Evolutionary conservation across 805 yeast species (phyloP), one percentile per base, ranked within the genome.

Genomic region (Torulaspora microellipsoides): DNA sequence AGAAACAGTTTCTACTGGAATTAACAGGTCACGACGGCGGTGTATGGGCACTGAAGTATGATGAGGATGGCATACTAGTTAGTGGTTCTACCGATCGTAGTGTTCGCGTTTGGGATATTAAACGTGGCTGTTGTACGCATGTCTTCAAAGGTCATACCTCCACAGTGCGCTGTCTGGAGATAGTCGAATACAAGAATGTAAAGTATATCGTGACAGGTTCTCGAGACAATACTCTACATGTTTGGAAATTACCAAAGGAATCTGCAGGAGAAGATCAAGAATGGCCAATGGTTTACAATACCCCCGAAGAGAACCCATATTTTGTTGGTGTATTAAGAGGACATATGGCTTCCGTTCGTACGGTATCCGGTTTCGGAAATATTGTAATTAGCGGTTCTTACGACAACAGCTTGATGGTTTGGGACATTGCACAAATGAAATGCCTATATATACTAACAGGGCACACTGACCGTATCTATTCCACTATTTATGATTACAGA

Each of bases 41-140:
- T 31, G 99, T 93, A 4, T 93, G 99, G 99, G 98, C 99, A 1
- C 73, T 93, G 61, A 88, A 91, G 65, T 90, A 89, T 59, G 89
- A 86, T 15, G 80, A 82, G 55, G 87, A 89, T 8, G 66, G 65
- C 9, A 59, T 62, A 3, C 71, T 93, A 35, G 95, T 91, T 1
- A 85, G 95, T 47, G 99, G 98, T 0, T 84, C 96, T 1, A 91
- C 97, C 0, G 99, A 93, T 66, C 76, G 96, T 53, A 83, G 95
- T 0, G 95, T 93, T 3, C 76, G 99, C 46, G 80, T 93, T 4
- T 93, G 99, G 99, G 87, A 90, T 60, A 80, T 90, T 48, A 74
- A 77, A 43, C 80, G 84, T 15, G 95, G 91, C 2, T 75, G 75
- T 51, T 91, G 98, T 62, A 87, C 97, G 0, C 96, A 91, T 64